Conservation (phyloP, 139 green algal species). For the Chlamydomonas incerta region DNA sequence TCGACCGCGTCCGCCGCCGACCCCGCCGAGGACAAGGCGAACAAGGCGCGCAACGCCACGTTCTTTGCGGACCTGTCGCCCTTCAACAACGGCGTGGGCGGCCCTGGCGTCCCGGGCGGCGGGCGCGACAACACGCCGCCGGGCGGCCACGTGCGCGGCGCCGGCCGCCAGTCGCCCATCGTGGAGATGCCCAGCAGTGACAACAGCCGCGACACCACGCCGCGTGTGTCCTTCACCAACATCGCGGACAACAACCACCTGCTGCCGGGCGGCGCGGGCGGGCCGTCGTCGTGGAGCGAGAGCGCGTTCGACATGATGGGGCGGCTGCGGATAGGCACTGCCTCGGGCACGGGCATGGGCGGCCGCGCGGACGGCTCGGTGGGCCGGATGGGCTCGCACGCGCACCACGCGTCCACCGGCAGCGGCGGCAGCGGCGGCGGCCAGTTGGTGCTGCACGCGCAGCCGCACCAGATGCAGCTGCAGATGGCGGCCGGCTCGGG, state of each 20-base stretch:
- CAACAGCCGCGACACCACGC: conserved; percentile 29
- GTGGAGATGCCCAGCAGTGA: conserved; percentile 33
- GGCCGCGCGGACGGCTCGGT: neutral
- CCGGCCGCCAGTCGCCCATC: neutral
- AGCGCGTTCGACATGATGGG: no score
- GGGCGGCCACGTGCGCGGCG: neutral
- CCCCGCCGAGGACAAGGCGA: no score
- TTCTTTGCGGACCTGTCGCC: neutral
- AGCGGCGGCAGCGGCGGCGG: neutral
- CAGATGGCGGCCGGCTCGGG: neutral
- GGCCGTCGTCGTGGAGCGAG: neutral
- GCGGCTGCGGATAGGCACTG: no score
- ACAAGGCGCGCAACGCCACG: neutral
- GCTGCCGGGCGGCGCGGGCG: neutral
- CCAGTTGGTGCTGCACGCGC: neutral
- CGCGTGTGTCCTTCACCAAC: conserved; percentile 14
- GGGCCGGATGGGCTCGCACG: neutral
- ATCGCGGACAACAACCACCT: neutral
- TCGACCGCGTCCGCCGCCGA: no score
- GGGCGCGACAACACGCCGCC: neutral
- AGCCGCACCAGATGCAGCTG: conserved; percentile 24
- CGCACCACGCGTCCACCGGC: neutral
- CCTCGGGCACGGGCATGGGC: neutral
- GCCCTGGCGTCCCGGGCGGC: neutral
- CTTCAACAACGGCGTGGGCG: neutral